Evolutionary conservation across 768 basidiomycete genomes (phyloP).

Genomic region (Kwoniella sp.): DNA sequence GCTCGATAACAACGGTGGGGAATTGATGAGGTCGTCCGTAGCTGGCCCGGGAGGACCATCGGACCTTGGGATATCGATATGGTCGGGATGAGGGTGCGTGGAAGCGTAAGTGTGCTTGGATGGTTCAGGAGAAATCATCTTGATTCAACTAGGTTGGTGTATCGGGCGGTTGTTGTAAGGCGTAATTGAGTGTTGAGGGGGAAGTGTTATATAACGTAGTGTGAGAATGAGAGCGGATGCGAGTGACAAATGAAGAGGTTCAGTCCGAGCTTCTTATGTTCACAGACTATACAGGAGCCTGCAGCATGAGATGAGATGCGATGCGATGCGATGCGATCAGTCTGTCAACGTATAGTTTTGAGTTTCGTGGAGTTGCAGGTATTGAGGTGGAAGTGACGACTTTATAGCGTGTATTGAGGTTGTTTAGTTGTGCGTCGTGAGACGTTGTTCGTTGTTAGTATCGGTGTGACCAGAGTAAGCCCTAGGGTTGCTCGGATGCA

Average conservation of each 20-base stretch:
- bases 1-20: slow-evolving; percentile 5
- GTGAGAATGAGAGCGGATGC: no score
- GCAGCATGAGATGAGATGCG: no score
- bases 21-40: slow-evolving; percentile 27
- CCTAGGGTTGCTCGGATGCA: no score
- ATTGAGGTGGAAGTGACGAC: neutral
- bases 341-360: slow-evolving; percentile 1
- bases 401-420: neutral
- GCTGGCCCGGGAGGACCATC: slow-evolving; percentile 14
- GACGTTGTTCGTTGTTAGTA: slow-evolving; percentile 1
- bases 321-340: no score
- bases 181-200: no score
- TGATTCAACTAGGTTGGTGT: neutral
- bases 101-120: slow-evolving; percentile 31
- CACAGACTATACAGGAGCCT: no score
- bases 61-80: slow-evolving; percentile 44
- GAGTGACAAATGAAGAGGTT: no score
- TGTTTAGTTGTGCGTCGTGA: neutral
- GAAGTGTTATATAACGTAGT: no score
- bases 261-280: no score
- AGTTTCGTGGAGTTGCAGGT: neutral
- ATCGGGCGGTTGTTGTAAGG: no score
- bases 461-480: no score
- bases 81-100: slow-evolving; percentile 37
- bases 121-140: slow-evolving; percentile 8